Evolutionary conservation across 345 rosid species (phyloP).

Genomic region (Salix arbutifolia): DNA sequence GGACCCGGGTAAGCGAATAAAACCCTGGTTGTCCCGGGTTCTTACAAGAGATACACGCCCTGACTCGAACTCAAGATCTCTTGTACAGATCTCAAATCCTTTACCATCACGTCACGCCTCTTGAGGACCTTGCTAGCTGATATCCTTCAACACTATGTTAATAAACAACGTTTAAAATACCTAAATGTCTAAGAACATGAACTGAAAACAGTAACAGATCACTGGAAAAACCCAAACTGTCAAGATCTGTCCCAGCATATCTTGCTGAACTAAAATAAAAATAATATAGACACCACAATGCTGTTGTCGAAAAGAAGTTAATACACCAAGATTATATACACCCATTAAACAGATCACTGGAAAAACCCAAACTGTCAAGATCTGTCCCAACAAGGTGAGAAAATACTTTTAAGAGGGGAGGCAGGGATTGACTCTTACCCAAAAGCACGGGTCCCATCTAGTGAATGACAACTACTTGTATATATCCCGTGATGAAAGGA

Average conservation of each 20-base stretch:
- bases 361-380: background rate
- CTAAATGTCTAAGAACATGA: background rate
- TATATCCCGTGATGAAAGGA: background rate
- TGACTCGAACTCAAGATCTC: too few relatives aligned
- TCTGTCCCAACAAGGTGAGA: background rate
- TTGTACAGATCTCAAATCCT: too few relatives aligned
- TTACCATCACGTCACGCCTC: too few relatives aligned
- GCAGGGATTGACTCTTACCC: background rate
- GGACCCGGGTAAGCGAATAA: too few relatives aligned
- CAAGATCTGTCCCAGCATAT: background rate
- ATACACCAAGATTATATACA: background rate
- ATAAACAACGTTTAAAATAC: background rate
- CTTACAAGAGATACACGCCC: too few relatives aligned
- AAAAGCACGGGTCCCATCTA: background rate
- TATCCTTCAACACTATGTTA: background rate
- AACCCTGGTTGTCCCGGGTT: too few relatives aligned
- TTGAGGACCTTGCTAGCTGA: background rate
- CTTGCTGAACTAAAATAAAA: background rate
- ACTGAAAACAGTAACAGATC: background rate
- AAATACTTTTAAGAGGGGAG: background rate
- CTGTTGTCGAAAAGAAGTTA: background rate
- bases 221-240: background rate
- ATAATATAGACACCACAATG: background rate
- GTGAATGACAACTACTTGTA: background rate
- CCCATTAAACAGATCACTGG: background rate